These are phyloP conservation scores for Microdochium bolleyi DNA, from an alignment of 2,329 filamentous ascomycete genomes.

Conservation along the genomic window DNA sequence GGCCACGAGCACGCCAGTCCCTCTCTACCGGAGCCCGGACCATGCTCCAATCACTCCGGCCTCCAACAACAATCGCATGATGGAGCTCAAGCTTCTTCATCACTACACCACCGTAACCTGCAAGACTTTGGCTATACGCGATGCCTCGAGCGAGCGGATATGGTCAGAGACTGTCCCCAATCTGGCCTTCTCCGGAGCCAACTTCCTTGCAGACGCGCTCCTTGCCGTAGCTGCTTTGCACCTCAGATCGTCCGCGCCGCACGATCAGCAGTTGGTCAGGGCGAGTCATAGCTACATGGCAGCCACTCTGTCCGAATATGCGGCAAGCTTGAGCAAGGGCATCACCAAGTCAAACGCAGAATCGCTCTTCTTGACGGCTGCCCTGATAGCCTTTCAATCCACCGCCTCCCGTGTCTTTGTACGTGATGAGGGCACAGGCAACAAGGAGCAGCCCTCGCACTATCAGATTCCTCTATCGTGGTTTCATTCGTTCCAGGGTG, in stretches of 20 bases:
- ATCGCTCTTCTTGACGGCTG: conserved; percentile 53
- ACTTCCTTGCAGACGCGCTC: conserved; percentile 55
- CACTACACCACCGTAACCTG: conserved; percentile 55
- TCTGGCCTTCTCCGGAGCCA: conserved; percentile 50
- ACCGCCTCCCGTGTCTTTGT: conserved; percentile 55
- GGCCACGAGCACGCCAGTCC: conserved; percentile 22
- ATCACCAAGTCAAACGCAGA: conserved; percentile 53
- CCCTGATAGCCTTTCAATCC: conserved; percentile 60
- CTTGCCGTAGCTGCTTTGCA: conserved; percentile 58
- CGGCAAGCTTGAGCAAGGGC: conserved; percentile 44
- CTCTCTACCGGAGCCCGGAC: conserved; percentile 23
- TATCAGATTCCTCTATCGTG: conserved; percentile 55
- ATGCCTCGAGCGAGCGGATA: conserved; percentile 42
- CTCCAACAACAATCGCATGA: conserved; percentile 33
- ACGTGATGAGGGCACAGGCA: conserved; percentile 39
- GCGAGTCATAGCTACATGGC: conserved; percentile 60
- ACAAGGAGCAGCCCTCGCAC: conserved; percentile 26
- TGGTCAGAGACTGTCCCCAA: conserved; percentile 54
- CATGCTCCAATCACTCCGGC: conserved; percentile 24
- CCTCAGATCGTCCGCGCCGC: conserved; percentile 44
- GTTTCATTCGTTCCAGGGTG: conserved; percentile 61
- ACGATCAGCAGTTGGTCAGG: conserved; percentile 51
- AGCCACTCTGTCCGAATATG: conserved; percentile 53
- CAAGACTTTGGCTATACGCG: conserved; percentile 49
- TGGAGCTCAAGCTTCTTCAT: conserved; percentile 57